Evolutionary conservation across 176 grass and related monocot species (phyloP).

Genomic region (Oryza australiensis): DNA sequence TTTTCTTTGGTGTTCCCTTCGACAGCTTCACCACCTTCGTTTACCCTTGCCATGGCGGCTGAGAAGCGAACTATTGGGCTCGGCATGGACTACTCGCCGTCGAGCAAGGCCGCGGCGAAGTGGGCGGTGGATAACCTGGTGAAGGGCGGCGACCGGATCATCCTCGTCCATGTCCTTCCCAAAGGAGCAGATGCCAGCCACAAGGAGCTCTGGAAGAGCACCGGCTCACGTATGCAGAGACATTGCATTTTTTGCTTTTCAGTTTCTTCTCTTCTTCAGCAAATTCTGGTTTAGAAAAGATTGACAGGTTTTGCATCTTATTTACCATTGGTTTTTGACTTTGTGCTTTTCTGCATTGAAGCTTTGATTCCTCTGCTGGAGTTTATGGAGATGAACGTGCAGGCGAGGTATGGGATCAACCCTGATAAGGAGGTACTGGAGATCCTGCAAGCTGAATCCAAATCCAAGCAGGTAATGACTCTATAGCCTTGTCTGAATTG

Average conservation of each 20-base stretch:
- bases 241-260: neutral
- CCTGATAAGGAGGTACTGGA: conserved; percentile 63
- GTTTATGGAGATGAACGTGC: conserved; percentile 75
- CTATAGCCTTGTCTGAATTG: neutral
- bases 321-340: neutral
- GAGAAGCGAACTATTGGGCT: conserved; percentile 52
- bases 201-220: conserved; percentile 72
- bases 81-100: conserved; percentile 81
- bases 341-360: conserved; percentile 23
- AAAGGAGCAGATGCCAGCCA: conserved; percentile 51
- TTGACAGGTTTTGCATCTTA: neutral
- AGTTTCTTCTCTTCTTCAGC: neutral
- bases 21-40: conserved; percentile 27
- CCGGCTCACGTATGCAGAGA: conserved; percentile 51
- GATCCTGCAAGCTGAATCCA: conserved; percentile 59
- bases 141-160: conserved; percentile 45
- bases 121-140: conserved; percentile 58
- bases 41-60: conserved; percentile 31
- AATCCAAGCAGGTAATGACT: conserved; percentile 54
- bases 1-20: neutral
- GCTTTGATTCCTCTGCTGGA: conserved; percentile 84
- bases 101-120: conserved; percentile 65
- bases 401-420: conserved; percentile 54
- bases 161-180: conserved; percentile 68
- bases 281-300: neutral